These are phyloP conservation scores for Globisporangium emineosum DNA, from an alignment of 352 stramenopile species.

Conservation along the genomic window DNA sequence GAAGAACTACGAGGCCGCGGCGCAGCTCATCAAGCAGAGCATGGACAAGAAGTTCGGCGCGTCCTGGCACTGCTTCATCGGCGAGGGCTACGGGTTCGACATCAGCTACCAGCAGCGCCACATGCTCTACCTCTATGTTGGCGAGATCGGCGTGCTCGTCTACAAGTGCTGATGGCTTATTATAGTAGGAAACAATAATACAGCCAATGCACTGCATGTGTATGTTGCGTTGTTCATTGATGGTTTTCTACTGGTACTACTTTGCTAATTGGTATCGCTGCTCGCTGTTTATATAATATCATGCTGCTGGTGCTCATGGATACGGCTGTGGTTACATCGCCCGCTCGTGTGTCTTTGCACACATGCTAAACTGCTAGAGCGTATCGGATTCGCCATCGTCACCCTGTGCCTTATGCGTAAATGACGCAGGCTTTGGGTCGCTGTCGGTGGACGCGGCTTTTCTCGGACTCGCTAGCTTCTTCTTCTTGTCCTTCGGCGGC, in stretches of 20 bases:
- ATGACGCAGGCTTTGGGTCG: not conserved
- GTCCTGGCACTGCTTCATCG: conserved; percentile 95
- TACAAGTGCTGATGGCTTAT: conserved; percentile 89
- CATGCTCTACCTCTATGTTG: conserved; percentile 94
- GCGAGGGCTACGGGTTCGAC: conserved; percentile 96
- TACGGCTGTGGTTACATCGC: too few relatives aligned
- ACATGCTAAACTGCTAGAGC: not conserved
- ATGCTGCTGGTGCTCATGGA: too few relatives aligned
- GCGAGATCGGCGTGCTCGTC: conserved; percentile 92
- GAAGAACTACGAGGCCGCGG: conserved; percentile 93
- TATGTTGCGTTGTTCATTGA: not conserved
- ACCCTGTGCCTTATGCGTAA: not conserved
- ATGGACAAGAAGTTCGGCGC: conserved; percentile 98
- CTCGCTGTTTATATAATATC: not conserved
- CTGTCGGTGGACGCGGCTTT: not conserved
- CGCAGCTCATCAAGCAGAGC: conserved; percentile 94
- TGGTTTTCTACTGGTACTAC: not conserved
- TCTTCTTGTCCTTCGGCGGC: not conserved
- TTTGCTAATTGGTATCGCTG: conserved; percentile 5
- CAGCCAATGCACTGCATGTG: not conserved
- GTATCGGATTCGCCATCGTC: not conserved
- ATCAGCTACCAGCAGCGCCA: conserved; percentile 95
- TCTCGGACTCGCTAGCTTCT: not conserved
- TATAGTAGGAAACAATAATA: not conserved
- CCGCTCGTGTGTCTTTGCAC: too few relatives aligned